Conservation (phyloP, 208 protist species). For the Trypanosoma vivax region DNA sequence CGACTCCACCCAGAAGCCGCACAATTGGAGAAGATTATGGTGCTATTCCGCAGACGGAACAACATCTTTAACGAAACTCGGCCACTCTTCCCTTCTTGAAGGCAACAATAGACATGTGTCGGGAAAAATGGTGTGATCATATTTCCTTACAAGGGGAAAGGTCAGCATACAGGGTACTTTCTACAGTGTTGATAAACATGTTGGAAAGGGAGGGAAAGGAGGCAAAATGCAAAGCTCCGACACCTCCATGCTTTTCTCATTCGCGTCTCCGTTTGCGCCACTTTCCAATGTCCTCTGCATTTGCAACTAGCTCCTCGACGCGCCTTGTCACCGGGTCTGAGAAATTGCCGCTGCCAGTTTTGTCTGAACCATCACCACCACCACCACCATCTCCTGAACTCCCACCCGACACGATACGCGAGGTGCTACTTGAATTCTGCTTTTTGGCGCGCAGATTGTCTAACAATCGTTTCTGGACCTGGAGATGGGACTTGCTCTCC, state of each 20-base stretch:
- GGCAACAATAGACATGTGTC: no score
- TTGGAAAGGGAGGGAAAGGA: background rate
- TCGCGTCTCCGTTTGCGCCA: background rate
- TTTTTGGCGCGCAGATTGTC: slow-evolving; percentile 4
- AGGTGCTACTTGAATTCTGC: background rate
- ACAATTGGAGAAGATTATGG: no score
- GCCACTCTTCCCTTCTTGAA: no score
- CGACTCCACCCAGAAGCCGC: no score
- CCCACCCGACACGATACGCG: background rate
- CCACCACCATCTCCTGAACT: background rate
- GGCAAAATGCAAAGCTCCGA: background rate
- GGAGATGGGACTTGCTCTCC: slow-evolving; percentile 11
- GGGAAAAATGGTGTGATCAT: background rate
- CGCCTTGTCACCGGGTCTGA: background rate
- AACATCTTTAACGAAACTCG: no score
- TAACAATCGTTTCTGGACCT: slow-evolving; percentile 3
- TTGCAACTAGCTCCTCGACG: slow-evolving; percentile 9
- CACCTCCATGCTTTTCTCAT: background rate
- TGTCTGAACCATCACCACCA: background rate
- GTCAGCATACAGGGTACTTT: no score
- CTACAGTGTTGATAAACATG: no score
- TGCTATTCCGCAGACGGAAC: no score
- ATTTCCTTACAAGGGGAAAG: background rate
- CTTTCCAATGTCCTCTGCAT: slow-evolving; percentile 16
- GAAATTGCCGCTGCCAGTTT: background rate